A percentile compares a stretch with the other conserved stretches of the same genome.
These are phyloP conservation scores for Vanrija sp. DNA, from an alignment of 1,284 basidiomycete genomes.

Conservation along the genomic window DNA sequence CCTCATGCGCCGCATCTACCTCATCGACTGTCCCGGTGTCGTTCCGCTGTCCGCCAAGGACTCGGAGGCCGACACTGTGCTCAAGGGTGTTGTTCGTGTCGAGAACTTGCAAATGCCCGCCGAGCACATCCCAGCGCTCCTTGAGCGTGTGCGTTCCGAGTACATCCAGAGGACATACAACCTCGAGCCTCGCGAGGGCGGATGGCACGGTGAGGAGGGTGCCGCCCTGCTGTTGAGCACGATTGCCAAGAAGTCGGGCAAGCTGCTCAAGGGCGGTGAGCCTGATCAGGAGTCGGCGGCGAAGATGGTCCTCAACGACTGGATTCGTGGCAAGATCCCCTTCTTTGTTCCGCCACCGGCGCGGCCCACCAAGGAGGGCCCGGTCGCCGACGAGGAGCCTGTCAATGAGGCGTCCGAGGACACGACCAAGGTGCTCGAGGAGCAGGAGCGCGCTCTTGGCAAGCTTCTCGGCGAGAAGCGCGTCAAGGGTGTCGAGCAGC, in stretches of 20 bases:
- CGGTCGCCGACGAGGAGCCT: constrained; percentile 26
- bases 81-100: constrained; percentile 95
- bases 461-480: constrained; percentile 48
- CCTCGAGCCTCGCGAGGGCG: constrained; percentile 55
- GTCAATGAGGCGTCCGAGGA: constrained; percentile 29
- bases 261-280: constrained; percentile 89
- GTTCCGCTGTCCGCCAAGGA: constrained; percentile 90
- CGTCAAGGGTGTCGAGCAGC: constrained; percentile 57
- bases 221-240: constrained; percentile 77
- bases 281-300: constrained; percentile 89
- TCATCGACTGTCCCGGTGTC: constrained; percentile 98
- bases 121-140: constrained; percentile 84
- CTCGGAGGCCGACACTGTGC: constrained; percentile 84
- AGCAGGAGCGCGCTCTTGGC: constrained; percentile 43
- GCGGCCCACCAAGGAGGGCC: constrained; percentile 44
- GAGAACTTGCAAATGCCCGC: constrained; percentile 92
- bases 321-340: constrained; percentile 82
- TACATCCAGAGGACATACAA: constrained; percentile 91
- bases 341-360: constrained; percentile 53
- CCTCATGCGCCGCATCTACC: constrained; percentile 90
- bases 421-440: constrained; percentile 38
- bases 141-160: constrained; percentile 84
- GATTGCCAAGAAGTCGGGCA: constrained; percentile 85
- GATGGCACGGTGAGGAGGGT: constrained; percentile 54
- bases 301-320: constrained; percentile 94